These are phyloP conservation scores for Sporothrix mexicana DNA, from an alignment of 2,329 filamentous ascomycete species.

Conservation along the genomic window DNA sequence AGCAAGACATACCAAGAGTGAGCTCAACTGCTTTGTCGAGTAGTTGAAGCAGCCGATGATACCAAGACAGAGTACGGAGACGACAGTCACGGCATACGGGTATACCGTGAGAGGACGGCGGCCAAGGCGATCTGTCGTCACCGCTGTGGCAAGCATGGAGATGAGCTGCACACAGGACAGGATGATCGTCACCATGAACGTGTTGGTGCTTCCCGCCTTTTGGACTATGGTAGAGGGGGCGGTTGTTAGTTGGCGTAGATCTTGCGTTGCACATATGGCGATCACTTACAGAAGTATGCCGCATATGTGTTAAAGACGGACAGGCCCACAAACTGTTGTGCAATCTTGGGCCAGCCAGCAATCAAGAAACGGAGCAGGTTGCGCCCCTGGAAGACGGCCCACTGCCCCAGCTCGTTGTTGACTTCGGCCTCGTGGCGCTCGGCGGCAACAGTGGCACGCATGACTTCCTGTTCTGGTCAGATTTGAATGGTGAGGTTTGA, in stretches of 20 bases:
- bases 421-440: conserved; percentile 44
- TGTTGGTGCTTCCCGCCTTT: conserved; percentile 49
- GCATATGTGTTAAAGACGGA: conserved; percentile 49
- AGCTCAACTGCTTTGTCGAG: conserved; percentile 43
- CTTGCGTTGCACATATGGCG: too few relatives aligned
- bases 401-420: conserved; percentile 42
- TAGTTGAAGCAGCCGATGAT: conserved; percentile 51
- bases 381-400: conserved; percentile 47
- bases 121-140: conserved; percentile 46
- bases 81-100: conserved; percentile 47
- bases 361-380: conserved; percentile 48
- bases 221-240: conserved; percentile 40
- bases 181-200: conserved; percentile 51
- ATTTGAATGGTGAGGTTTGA: neutral
- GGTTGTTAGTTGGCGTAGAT: neutral
- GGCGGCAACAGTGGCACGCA: conserved; percentile 45
- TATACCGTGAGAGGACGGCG: conserved; percentile 50
- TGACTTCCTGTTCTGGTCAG: conserved; percentile 41
- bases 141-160: conserved; percentile 49
- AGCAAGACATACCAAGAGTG: conserved; percentile 44
- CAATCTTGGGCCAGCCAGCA: conserved; percentile 49
- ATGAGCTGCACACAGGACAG: conserved; percentile 50
- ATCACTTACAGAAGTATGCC: conserved; percentile 47
- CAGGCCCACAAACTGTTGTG: conserved; percentile 49
- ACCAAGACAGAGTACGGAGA: conserved; percentile 48